Evolutionary conservation across 495 filamentous ascomycete species (phyloP), one percentile per base, ranked within the genome.

Genomic region (Pseudotulostoma volvatum): DNA sequence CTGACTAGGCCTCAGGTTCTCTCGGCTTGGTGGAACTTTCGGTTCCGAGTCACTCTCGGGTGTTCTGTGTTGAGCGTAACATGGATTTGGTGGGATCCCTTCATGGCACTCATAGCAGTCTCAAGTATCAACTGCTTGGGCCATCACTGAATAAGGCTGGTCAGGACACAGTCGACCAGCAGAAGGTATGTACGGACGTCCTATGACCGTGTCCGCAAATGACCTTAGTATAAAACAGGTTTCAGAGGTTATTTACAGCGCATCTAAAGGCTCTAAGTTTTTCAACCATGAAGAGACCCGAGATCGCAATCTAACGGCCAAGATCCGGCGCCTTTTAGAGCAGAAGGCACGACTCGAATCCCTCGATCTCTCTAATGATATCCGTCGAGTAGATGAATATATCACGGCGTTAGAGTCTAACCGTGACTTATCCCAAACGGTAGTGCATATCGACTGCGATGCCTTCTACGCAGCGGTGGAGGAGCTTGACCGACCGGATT

Each of bases 381-480:
- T 77, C 19, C 76, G 81, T 18, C 70, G 70, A 28, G 85, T 84
- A 9, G 86, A 96, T 53, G 82, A 83, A 38, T 76, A 81, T 47
- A 74, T 95, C 39, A 70, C 74, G 1, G 73, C 87, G 44, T 66
- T 95, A 8, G 90, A 96, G 46, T 46, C 69, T 1, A 68, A 68
- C 11, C 72, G 90, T 5, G 88, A 96, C 50, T 62, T 96, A n/a
- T 69, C 71, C 9, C 90, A 95, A 52, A 61, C 71, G 34, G 71
- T 96, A 18, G 77, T 95, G 0, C 90, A 99, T 53, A 68, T 99
- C 20, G 90, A 99, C 57, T 99, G 90, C 55, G 90, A 99, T 61
- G 90, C 92, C 14, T 99, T 99, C 61, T 99, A 87, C 50, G 90
- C 90, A 0, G 83, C 87, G 1, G 92, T 96, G 5, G 90, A 96